phyloP scores from a whole-genome alignment of 805 yeast species.

The Diddensiella transvaalensis region DNA sequence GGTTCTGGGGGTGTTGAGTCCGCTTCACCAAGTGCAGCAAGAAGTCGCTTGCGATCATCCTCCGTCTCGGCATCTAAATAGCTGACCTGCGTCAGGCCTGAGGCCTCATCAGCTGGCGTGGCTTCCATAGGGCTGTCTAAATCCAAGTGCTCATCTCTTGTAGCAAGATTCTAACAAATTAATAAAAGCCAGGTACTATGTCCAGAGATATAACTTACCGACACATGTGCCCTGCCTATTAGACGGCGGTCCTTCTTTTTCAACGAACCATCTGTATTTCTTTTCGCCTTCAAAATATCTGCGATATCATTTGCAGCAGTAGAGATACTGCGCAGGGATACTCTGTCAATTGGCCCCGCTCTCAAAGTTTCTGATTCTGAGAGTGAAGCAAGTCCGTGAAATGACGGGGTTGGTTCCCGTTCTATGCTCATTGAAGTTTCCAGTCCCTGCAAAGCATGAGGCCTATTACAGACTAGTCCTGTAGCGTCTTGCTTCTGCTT shows the following conservation, averaged over 20 bases:
- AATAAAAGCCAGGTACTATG: background rate
- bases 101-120: constrained; percentile 3
- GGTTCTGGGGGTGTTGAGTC: constrained; percentile 13
- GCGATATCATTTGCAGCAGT: constrained; percentile 2
- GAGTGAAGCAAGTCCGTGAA: background rate
- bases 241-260: constrained; percentile 10
- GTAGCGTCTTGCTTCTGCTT: background rate
- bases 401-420: background rate
- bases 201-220: background rate
- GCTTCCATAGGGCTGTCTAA: background rate
- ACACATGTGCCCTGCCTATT: constrained; percentile 11
- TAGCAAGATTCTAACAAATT: background rate
- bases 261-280: background rate
- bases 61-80: constrained; percentile 25
- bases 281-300: background rate
- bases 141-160: background rate
- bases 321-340: background rate
- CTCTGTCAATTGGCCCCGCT: background rate
- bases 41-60: constrained; percentile 17
- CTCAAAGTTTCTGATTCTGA: background rate
- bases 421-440: background rate
- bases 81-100: constrained; percentile 21
- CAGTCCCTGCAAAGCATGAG: background rate
- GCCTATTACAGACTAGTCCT: background rate
- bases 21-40: constrained; percentile 23